These are phyloP conservation scores for Arthrobotrys pseudoclavata DNA, from an alignment of 2,329 filamentous ascomycete species.

Conservation along the genomic window DNA sequence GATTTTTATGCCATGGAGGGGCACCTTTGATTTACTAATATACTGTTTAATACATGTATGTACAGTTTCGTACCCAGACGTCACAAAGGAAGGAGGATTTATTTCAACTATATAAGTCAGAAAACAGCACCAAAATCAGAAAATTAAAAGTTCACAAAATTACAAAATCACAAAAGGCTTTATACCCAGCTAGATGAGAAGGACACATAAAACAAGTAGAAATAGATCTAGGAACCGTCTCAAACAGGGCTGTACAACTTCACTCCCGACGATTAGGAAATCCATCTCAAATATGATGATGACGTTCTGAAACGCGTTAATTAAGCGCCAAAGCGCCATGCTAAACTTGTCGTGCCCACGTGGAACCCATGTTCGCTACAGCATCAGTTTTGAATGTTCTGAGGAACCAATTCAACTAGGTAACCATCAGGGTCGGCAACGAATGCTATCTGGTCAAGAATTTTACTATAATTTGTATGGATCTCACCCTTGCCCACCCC, in stretches of 20 bases:
- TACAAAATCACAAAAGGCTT: too few relatives aligned
- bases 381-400: constrained; percentile 35
- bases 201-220: too few relatives aligned
- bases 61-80: not conserved
- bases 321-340: not conserved
- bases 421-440: constrained; percentile 65
- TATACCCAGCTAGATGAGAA: too few relatives aligned
- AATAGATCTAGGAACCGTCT: not conserved
- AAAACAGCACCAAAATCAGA: too few relatives aligned
- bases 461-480: constrained; percentile 63
- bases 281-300: not conserved
- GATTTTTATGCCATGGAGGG: not conserved
- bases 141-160: too few relatives aligned
- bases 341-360: too few relatives aligned
- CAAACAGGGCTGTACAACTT: not conserved
- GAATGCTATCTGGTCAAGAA: constrained; percentile 65
- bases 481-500: constrained; percentile 60
- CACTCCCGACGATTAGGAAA: not conserved
- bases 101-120: too few relatives aligned
- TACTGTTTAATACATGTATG: not conserved
- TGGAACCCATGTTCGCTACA: not conserved
- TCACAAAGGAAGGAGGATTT: not conserved
- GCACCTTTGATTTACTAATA: not conserved
- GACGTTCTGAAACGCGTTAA: not conserved
- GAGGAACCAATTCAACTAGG: constrained; percentile 50